Evolutionary conservation across 768 basidiomycete genomes (phyloP), one percentile per base, ranked within the genome.

Genomic region (Dioszegia crocea): DNA sequence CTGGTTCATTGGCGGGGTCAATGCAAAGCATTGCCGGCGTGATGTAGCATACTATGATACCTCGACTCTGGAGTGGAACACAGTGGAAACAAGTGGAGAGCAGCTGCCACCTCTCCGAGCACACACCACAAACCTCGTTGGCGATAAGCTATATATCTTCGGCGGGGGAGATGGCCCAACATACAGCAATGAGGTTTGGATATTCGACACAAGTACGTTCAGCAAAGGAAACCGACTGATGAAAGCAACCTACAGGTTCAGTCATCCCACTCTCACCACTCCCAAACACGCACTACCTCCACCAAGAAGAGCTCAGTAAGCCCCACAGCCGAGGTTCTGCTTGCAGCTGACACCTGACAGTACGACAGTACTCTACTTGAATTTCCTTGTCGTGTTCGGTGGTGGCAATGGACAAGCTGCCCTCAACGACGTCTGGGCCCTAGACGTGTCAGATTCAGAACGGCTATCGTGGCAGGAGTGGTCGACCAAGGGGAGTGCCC

Each of bases 321-420:
- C 14, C 14, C 14, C 33, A 33, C 33, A 33, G 33, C 14, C 33
- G 14, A 33, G 14, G 33, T 6, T 6, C 33, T 33, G 33, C 6
- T 33, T n/a, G n/a, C n/a, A n/a, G n/a, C n/a, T n/a, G n/a, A n/a
- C n/a, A n/a, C 33, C 14, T 33, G 8, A 6, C 33, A 33, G 33
- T 75, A 89, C 90, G 0, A 84, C 89, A 0, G 87, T 92, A 14
- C 78, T 85, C 21, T 86, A 90, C 68, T 79, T 80, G 27, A 81
- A 82, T 58, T 86, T 83, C 70, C 82, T 97, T 0, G 89, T 88
- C 80, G 78, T 96, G 3, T 96, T 94, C 67, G 93, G 91, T 8
- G 91, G 93, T n/a, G 92, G 93, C 2, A 93, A 91, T 59, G 93
- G 93, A 0, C 80, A 87, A 79, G 83, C 83, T n/a, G 91, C 93